Evolutionary conservation across 495 filamentous ascomycete species (phyloP).

Genomic region (Xylaria grammica): DNA sequence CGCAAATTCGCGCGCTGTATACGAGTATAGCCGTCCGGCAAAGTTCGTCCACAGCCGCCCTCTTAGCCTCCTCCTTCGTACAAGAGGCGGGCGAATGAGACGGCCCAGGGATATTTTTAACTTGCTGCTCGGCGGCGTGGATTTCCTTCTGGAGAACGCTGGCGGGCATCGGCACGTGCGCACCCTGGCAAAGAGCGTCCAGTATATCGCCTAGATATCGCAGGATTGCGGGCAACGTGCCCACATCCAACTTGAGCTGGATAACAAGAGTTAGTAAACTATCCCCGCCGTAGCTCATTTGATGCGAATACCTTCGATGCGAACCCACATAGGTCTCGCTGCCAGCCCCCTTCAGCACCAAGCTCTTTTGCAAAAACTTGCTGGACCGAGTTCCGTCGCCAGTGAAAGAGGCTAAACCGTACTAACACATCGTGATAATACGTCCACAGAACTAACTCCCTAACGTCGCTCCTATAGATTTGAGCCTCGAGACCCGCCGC

Average conservation of each 20-base stretch:
- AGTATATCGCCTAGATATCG: slow-evolving; percentile 5
- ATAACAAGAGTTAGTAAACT: neutral
- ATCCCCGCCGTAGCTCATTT: neutral
- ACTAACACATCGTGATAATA: slow-evolving; percentile 44
- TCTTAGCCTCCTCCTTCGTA: neutral
- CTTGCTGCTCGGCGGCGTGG: slow-evolving; percentile 26
- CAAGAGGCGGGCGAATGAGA: slow-evolving; percentile 4
- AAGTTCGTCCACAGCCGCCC: slow-evolving; percentile 29
- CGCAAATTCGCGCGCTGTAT: slow-evolving; percentile 38
- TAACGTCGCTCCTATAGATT: slow-evolving; percentile 25
- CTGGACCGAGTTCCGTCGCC: slow-evolving; percentile 24
- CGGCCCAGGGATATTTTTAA: slow-evolving; percentile 28
- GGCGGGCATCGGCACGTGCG: neutral
- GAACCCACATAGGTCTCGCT: slow-evolving; percentile 13
- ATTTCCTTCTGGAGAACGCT: slow-evolving; percentile 1
- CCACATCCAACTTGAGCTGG: neutral
- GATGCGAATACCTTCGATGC: neutral
- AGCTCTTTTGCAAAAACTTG: slow-evolving; percentile 5
- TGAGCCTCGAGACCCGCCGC: slow-evolving; percentile 29
- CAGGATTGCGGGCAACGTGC: slow-evolving; percentile 1
- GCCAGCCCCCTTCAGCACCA: slow-evolving; percentile 2
- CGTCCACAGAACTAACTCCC: slow-evolving; percentile 41
- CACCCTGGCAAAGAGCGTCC: neutral
- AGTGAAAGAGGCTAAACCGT: slow-evolving; percentile 40
- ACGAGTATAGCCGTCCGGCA: slow-evolving; percentile 40